A percentile compares a stretch with the other conserved stretches of the same genome.
Conservation (phyloP, 208 protist genomes). For the Phytomonas sp. region DNA sequence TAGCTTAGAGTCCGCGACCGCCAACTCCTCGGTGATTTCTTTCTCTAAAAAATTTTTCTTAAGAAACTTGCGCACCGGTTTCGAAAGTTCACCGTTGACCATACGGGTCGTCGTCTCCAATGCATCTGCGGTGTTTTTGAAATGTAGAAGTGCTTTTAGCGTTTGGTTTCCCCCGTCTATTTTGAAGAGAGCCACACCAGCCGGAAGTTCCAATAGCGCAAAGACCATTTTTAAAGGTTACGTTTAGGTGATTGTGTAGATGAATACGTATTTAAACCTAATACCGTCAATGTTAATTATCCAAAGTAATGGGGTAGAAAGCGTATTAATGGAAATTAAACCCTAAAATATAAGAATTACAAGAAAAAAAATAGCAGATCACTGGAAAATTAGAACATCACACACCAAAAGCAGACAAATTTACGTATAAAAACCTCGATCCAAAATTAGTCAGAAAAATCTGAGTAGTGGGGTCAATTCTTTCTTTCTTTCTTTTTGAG, state of each 20-base stretch:
- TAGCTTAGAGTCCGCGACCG: slow-evolving; percentile 93
- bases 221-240: slow-evolving; percentile 79
- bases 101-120: slow-evolving; percentile 95
- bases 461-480: background rate
- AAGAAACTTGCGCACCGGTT: slow-evolving; percentile 97
- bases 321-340: background rate
- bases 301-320: slow-evolving; percentile 5
- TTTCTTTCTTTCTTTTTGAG: background rate
- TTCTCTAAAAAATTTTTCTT: slow-evolving; percentile 95
- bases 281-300: background rate
- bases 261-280: slow-evolving; percentile 5
- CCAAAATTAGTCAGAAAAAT: background rate
- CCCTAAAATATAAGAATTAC: background rate
- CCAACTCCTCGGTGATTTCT: slow-evolving; percentile 87
- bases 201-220: slow-evolving; percentile 97
- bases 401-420: background rate
- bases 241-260: background rate
- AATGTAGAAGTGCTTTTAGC: slow-evolving; percentile 90
- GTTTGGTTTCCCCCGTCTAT: slow-evolving; percentile 90
- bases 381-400: slow-evolving; percentile 10
- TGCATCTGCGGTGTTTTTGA: slow-evolving; percentile 96
- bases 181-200: slow-evolving; percentile 98
- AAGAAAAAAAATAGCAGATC: slow-evolving; percentile 4
- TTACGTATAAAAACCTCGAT: background rate
- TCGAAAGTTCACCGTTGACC: slow-evolving; percentile 94